Percentiles rank a stretch among this genome's conserved stretches.
Conservation (phyloP, 2,329 filamentous ascomycete genomes). For the Claviceps fusiformis region DNA sequence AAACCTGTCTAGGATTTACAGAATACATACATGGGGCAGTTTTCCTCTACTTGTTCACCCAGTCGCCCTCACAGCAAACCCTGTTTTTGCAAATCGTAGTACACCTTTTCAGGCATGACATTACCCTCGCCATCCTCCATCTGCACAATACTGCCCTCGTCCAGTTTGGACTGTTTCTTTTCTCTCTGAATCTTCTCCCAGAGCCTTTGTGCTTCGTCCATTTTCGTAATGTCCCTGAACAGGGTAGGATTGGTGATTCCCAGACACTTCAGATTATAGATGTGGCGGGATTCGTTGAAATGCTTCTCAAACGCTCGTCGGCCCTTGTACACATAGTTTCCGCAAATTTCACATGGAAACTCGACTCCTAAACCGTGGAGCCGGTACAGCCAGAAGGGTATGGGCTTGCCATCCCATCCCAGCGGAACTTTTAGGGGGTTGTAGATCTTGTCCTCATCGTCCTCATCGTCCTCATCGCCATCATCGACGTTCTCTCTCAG, state of each 20-base stretch:
- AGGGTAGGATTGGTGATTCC: constrained; percentile 84
- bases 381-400: constrained; percentile 98
- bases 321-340: constrained; percentile 98
- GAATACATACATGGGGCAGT: background rate
- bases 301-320: constrained; percentile 95
- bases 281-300: constrained; percentile 86
- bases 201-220: constrained; percentile 73
- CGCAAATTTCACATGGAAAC: constrained; percentile 91
- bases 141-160: constrained; percentile 77
- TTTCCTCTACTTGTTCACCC: background rate
- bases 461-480: constrained; percentile 58
- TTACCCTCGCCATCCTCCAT: constrained; percentile 98
- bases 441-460: constrained; percentile 80
- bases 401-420: constrained; percentile 97
- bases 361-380: constrained; percentile 90
- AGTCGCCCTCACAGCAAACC: constrained; percentile 50
- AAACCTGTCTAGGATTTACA: background rate
- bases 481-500: constrained; percentile 29
- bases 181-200: constrained; percentile 92
- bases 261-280: constrained; percentile 85
- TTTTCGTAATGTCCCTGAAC: constrained; percentile 87
- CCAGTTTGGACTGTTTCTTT: constrained; percentile 61
- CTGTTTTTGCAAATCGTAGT: constrained; percentile 87
- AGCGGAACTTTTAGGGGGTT: constrained; percentile 93
- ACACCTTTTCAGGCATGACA: constrained; percentile 98